Evolutionary conservation across 2,329 filamentous ascomycete genomes (phyloP), one percentile per base, ranked within the genome.

Genomic region (Hymenoscyphus scutula): DNA sequence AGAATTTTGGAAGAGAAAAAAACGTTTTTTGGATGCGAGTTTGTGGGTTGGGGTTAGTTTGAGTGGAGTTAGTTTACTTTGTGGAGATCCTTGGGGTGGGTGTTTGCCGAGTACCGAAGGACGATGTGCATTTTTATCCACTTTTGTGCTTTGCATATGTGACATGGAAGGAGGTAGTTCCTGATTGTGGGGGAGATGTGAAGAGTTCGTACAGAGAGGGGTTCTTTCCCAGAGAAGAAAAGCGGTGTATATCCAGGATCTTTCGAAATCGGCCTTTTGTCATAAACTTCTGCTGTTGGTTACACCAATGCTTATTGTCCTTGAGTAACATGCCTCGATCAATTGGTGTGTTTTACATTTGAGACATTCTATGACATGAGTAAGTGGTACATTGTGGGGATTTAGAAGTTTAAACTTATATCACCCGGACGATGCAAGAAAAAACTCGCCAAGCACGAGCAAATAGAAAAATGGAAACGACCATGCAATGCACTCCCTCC

Each of bases 131-230:
- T 51, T 23, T 45, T 51, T 23, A 23, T 51, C 45, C 45, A 23
- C 45, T 51, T 51, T 51, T 51, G 23, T 51, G 45, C 45, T 25
- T 37, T 51, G 45, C 45, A 51, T 51, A 51, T 51, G 45, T 51
- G 11, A 5, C 45, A 51, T 51, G n/a, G 45, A 51, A 51, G n/a
- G n/a, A 13, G 8, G 19, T 3, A 4, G 7, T 48, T 48, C 7
- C 10, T 51, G 19, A 23, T 48, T 51, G 45, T 51, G 45, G 45
- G 45, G 45, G 45, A 51, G 45, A 23, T 51, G 19, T 25, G 45
- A 23, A 51, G 45, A 25, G 11, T 25, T 23, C n/a, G 41, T 48
- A 48, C 8, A 48, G 41, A 37, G 32, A 37, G 32, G 32, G 32
- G 32, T 37, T 37, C 34, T 11, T 37, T 37, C 34, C 17, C 13